Conservation (phyloP, 2,329 filamentous ascomycete genomes). For the Peltaster fructicola region DNA sequence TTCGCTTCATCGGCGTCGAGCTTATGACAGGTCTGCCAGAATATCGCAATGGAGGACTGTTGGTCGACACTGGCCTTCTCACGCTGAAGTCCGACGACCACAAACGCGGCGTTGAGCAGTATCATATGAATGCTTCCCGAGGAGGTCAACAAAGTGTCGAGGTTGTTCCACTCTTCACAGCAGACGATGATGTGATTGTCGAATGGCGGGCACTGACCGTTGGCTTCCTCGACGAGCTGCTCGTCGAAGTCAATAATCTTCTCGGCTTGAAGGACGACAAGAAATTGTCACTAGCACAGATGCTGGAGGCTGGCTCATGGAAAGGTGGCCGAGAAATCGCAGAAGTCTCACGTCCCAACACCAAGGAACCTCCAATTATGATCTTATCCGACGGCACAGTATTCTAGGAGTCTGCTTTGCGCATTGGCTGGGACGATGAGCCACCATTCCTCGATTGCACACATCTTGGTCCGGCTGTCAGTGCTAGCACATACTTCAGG, state of each 20-base stretch:
- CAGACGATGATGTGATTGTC: slow-evolving; percentile 61
- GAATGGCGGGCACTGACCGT: slow-evolving; percentile 65
- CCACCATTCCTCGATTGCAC: slow-evolving; percentile 4
- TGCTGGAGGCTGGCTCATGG: slow-evolving; percentile 93
- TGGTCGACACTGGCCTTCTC: slow-evolving; percentile 70
- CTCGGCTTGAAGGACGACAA: slow-evolving; percentile 54
- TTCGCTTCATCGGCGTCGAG: slow-evolving; percentile 68
- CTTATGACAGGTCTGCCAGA: slow-evolving; percentile 77
- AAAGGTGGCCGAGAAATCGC: slow-evolving; percentile 93
- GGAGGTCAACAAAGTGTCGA: slow-evolving; percentile 56
- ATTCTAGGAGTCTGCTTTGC: slow-evolving; percentile 41
- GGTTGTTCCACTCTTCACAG: slow-evolving; percentile 55
- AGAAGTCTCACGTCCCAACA: slow-evolving; percentile 87
- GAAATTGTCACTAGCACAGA: slow-evolving; percentile 60
- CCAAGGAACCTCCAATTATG: slow-evolving; percentile 88
- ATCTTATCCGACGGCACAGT: slow-evolving; percentile 94
- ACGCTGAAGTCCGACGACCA: slow-evolving; percentile 54
- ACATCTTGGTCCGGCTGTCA: no score
- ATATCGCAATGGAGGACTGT: slow-evolving; percentile 78
- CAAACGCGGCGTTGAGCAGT: slow-evolving; percentile 53
- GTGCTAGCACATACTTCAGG: no score
- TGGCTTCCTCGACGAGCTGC: slow-evolving; percentile 53
- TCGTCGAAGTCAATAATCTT: slow-evolving; percentile 48
- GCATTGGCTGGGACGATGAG: slow-evolving; percentile 12
- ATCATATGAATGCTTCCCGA: slow-evolving; percentile 51